Base-by-base conservation (phyloP, 208 protist species). In the Vickermania ingenoplastis region DNA sequence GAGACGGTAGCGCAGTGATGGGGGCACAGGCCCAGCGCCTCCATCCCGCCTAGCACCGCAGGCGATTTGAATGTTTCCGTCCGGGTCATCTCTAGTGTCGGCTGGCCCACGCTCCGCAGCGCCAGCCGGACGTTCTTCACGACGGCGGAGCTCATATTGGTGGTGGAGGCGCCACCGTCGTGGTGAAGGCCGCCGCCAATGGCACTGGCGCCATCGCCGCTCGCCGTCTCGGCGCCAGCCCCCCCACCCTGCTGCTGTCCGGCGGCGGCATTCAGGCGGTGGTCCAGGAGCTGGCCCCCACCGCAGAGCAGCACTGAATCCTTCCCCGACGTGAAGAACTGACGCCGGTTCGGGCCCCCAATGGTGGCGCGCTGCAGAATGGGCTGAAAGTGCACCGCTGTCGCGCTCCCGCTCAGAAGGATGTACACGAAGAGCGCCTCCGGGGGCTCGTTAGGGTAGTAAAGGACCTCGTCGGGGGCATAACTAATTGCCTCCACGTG, bases 381-480 rank as follows among this genome's bases (percentile, higher is more conserved):
- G 14, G 71, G 71, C 67, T 90, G 86, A 72, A 79, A 92, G 62
- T 75, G 67, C 51, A 75, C 71, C 5, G 79, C 78, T 24, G 65
- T 72, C 23, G 86, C 80, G 24, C 63, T 74, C n/a, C 86, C 86
- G 21, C 41, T 66, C 17, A 90, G 48, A 24, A 90, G 68, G n/a
- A 90, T 65, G 61, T 93, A 85, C 7, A 90, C 81, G 64, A 91
- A 91, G 27, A 79, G 65, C 17, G 69, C 56, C 69, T 93, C 86
- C 0, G 83, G 75, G 11, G 71, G 67, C 53, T 93, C 86, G 49
- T 67, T 66, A 0, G 86, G 86, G 75, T 83, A 90, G 21, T 53
- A 58, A 7, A 93, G 75, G 26, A 87, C 77, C 23, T 73, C 69
- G 14, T 73, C 79, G 0, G 83, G 66, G 45, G 78, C 71, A 58